These are phyloP conservation scores for Daldinia caldariorum DNA, from an alignment of 495 filamentous ascomycete species.

Conservation along the genomic window DNA sequence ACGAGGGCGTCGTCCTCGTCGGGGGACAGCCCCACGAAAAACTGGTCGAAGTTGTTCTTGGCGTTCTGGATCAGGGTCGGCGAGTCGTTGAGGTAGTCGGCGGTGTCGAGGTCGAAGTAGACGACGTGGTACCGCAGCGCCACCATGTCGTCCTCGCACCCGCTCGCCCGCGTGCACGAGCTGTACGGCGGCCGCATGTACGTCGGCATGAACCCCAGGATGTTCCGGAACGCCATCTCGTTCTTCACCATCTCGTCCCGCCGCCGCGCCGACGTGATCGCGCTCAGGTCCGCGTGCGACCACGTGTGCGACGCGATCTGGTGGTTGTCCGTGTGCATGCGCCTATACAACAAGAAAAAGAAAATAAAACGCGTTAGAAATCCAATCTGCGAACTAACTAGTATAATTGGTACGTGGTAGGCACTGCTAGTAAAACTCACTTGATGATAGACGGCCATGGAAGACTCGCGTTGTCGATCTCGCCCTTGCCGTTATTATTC, in stretches of 20 bases:
- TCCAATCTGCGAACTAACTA: neutral
- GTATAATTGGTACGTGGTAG: neutral
- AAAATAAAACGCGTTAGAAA: slow-evolving; percentile 1
- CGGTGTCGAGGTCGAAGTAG: slow-evolving; percentile 73
- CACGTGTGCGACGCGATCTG: slow-evolving; percentile 81
- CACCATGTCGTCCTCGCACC: slow-evolving; percentile 62
- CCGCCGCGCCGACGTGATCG: slow-evolving; percentile 58
- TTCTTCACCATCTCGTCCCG: slow-evolving; percentile 70
- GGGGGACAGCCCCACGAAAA: slow-evolving; percentile 40
- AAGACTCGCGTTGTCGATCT: slow-evolving; percentile 55
- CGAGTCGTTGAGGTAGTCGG: slow-evolving; percentile 68
- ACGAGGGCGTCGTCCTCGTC: slow-evolving; percentile 49
- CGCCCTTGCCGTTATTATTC: slow-evolving; percentile 69
- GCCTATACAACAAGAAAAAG: slow-evolving; percentile 41
- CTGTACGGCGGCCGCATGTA: slow-evolving; percentile 81
- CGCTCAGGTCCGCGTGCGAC: slow-evolving; percentile 72
- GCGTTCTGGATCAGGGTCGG: slow-evolving; percentile 66
- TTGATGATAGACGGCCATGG: slow-evolving; percentile 44
- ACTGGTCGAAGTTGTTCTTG: slow-evolving; percentile 66
- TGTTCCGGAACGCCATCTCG: slow-evolving; percentile 74
- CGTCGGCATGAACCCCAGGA: slow-evolving; percentile 74
- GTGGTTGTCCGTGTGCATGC: slow-evolving; percentile 71
- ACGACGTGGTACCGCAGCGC: slow-evolving; percentile 70
- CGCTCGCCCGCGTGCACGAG: slow-evolving; percentile 58
- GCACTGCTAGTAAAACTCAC: slow-evolving; percentile 22